These are phyloP conservation scores for Aspergillus tubingensis DNA, from an alignment of 2,329 filamentous ascomycete species.

Conservation along the genomic window DNA sequence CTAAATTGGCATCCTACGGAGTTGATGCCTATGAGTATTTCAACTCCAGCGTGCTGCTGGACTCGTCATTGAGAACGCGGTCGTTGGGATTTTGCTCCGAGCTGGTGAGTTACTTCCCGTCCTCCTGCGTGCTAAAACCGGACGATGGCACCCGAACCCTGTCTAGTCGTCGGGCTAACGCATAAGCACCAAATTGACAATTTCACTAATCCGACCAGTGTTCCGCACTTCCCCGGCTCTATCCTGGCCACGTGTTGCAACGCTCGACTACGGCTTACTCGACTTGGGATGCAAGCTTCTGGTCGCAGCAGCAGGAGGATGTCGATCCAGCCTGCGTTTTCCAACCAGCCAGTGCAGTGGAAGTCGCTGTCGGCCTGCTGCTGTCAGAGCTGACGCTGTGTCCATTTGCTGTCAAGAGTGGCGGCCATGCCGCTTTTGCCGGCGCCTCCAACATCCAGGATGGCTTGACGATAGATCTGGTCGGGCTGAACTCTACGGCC, in stretches of 20 bases:
- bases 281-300: conserved; percentile 31
- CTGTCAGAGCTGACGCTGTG: conserved; percentile 35
- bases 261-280: conserved; percentile 22
- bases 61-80: background rate
- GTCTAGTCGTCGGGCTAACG: background rate
- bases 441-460: conserved; percentile 54
- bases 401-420: conserved; percentile 58
- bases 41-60: background rate
- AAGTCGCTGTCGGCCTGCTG: conserved; percentile 37
- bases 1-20: background rate
- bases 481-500: conserved; percentile 31
- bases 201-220: conserved; percentile 12
- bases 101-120: background rate
- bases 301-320: conserved; percentile 40
- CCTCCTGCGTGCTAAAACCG: background rate
- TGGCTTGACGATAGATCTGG: conserved; percentile 40
- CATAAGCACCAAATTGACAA: background rate
- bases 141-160: background rate
- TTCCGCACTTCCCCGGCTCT: conserved; percentile 15
- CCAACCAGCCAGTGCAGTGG: conserved; percentile 28
- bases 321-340: conserved; percentile 39
- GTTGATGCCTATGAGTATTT: background rate
- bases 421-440: conserved; percentile 60
- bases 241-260: conserved; percentile 16
- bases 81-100: conserved; percentile 1